Base-by-base conservation (phyloP, 352 stramenopile genomes). In the Pythium aquatile region DNA sequence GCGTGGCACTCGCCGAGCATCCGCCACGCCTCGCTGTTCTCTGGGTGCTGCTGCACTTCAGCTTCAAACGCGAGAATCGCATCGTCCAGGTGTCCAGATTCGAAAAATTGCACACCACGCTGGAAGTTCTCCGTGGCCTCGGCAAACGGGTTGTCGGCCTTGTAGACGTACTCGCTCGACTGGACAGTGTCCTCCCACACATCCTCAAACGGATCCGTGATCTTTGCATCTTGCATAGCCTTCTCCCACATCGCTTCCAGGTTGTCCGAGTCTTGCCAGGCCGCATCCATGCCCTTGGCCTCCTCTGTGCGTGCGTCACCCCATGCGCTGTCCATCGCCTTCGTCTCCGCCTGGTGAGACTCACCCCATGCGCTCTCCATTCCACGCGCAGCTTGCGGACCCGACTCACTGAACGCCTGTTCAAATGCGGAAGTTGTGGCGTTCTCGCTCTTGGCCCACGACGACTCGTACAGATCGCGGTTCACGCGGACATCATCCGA, bases 1-100 rank as follows among this genome's bases (percentile, higher is more conserved):
- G 94, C 94, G 70, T 99, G 95, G 67, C 88, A 98, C 61, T 92
- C 81, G 48, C 94, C 95, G 8, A 98, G 77, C 91, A 98, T 97
- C 17, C 84, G 83, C 94, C 96, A 98, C 33, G 94, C 94, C 61
- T 97, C 87, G 54, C 94, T 94, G 63, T 98, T 98, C 65, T 98
- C 91, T 2, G 88, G 69, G 65, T 98, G 85, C 62, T 98, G 86
- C 54, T 97, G 91, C 52, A 99, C 78, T 55, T 98, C 91, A 32
- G 94, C 92, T 80, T 99, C 95, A 77, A 99, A 99, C 59, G 87
- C 93, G 14, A 96, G 68, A 47, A 98, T 97, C 20, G 97, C 97
- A 33, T 98, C 82, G 54, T 89, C 79, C 17, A 99, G 72, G 58
- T 97, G 85, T 1, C 97, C 97, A 29, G 88, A 79, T 32, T 93